These are phyloP conservation scores for Xerocomellus intermedius DNA, from an alignment of 768 basidiomycete genomes.

Conservation along the genomic window DNA sequence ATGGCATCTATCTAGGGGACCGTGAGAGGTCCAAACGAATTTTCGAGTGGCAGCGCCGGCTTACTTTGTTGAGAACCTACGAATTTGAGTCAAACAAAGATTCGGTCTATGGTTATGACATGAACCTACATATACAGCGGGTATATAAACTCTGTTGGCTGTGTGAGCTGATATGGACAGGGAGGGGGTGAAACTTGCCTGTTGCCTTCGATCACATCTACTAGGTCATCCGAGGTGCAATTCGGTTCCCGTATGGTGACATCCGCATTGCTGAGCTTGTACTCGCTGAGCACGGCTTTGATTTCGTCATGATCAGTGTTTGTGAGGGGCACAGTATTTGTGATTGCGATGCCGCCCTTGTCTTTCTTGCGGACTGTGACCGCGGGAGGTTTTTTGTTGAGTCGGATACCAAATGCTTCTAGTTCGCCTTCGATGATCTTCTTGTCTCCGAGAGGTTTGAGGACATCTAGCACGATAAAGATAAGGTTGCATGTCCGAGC, in stretches of 20 bases:
- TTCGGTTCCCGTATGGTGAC: slow-evolving; percentile 90
- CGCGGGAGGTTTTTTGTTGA: slow-evolving; percentile 93
- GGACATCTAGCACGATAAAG: slow-evolving; percentile 96
- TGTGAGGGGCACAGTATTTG: slow-evolving; percentile 94
- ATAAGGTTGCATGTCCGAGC: slow-evolving; percentile 98
- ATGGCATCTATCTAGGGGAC: slow-evolving; percentile 86
- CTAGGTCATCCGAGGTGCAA: slow-evolving; percentile 92
- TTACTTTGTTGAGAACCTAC: slow-evolving; percentile 82
- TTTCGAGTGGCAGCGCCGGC: neutral
- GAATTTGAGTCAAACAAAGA: neutral
- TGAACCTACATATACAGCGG: slow-evolving; percentile 76
- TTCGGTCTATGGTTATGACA: neutral
- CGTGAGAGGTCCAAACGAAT: neutral
- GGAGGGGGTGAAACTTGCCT: slow-evolving; percentile 40
- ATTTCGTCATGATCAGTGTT: slow-evolving; percentile 96
- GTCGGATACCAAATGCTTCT: slow-evolving; percentile 96
- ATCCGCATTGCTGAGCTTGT: slow-evolving; percentile 84
- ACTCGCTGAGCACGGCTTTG: slow-evolving; percentile 92
- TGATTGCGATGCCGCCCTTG: slow-evolving; percentile 89
- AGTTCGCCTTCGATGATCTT: slow-evolving; percentile 87
- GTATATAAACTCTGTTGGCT: slow-evolving; percentile 79
- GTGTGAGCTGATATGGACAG: slow-evolving; percentile 3
- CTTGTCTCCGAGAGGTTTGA: slow-evolving; percentile 97
- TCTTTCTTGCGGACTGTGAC: slow-evolving; percentile 84
- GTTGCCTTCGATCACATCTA: slow-evolving; percentile 97